Percentiles rank a stretch among this genome's conserved stretches.
phyloP scores from a whole-genome alignment of 805 yeast species.

The Zygoascus biomembranicola region DNA sequence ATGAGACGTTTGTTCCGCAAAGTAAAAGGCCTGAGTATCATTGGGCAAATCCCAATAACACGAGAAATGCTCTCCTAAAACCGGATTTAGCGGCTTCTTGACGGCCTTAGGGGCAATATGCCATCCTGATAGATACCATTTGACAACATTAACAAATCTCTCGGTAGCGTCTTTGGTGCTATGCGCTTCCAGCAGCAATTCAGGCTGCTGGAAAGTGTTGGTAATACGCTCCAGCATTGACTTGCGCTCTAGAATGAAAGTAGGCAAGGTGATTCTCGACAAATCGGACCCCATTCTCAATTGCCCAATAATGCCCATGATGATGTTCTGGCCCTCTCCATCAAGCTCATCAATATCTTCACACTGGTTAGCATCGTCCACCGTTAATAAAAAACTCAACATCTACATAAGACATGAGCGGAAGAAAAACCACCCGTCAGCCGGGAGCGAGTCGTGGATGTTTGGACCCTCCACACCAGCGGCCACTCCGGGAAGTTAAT shows the following conservation, averaged over 20 bases:
- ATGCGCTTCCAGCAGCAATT: slow-evolving; percentile 63
- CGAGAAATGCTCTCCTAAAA: slow-evolving; percentile 81
- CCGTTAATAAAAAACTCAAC: not conserved
- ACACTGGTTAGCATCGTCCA: not conserved
- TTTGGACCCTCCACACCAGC: too few species aligned
- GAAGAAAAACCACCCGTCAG: too few species aligned
- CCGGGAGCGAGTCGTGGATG: too few species aligned
- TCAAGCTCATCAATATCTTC: slow-evolving; percentile 84
- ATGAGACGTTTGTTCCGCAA: slow-evolving; percentile 93
- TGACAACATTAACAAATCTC: slow-evolving; percentile 65
- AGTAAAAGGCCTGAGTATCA: slow-evolving; percentile 62
- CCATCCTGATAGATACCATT: slow-evolving; percentile 95
- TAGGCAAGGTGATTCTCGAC: slow-evolving; percentile 86
- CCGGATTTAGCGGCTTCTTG: slow-evolving; percentile 93
- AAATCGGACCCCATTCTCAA: slow-evolving; percentile 88
- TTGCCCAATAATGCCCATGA: slow-evolving; percentile 82
- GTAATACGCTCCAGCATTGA: slow-evolving; percentile 95
- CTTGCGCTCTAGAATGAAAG: slow-evolving; percentile 89
- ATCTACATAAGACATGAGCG: too few species aligned
- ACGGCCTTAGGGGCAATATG: slow-evolving; percentile 98
- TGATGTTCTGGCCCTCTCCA: slow-evolving; percentile 77
- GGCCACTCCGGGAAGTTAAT: too few species aligned
- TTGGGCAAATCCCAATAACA: slow-evolving; percentile 89
- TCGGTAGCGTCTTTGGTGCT: slow-evolving; percentile 46
- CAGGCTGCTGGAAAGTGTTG: slow-evolving; percentile 72